Percentiles rank a stretch among this genome's conserved stretches.
Evolutionary conservation across 2,329 filamentous ascomycete species (phyloP).

Genomic region (Aspergillus transmontanensis): DNA sequence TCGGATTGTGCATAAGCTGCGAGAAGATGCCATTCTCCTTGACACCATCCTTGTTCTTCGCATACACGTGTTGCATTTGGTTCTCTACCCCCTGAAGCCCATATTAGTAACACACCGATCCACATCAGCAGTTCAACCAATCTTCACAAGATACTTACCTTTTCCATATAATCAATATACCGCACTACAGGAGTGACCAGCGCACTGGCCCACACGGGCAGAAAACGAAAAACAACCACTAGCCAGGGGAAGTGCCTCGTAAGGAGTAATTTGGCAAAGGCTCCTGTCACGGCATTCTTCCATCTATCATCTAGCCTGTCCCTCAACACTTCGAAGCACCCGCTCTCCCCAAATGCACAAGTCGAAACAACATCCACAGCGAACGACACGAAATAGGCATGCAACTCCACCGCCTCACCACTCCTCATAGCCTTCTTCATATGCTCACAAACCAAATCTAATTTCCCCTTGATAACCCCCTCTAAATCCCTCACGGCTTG

Average conservation of each 20-base stretch:
- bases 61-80: neutral
- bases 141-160: neutral
- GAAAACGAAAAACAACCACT: neutral
- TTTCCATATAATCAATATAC: neutral
- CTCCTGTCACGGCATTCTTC: conserved; percentile 14
- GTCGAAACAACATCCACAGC: conserved; percentile 16
- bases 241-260: conserved; percentile 11
- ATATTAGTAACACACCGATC: neutral
- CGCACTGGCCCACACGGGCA: neutral
- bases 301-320: conserved; percentile 7
- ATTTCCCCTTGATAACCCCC: conserved; percentile 12
- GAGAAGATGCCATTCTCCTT: conserved; percentile 9
- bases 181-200: neutral
- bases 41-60: neutral
- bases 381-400: conserved; percentile 15
- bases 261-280: conserved; percentile 9
- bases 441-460: conserved; percentile 11
- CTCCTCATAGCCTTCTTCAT: conserved; percentile 2
- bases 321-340: conserved; percentile 9
- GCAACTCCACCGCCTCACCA: conserved; percentile 11
- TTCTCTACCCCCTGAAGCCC: conserved; percentile 5
- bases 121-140: neutral
- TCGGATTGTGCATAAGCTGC: conserved; percentile 10
- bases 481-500: conserved; percentile 9
- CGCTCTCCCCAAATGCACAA: conserved; percentile 14